A percentile compares a stretch with the other conserved stretches of the same genome.
These are phyloP conservation scores for Colletotrichum orbiculare DNA, from an alignment of 2,329 filamentous ascomycete species.

Conservation along the genomic window DNA sequence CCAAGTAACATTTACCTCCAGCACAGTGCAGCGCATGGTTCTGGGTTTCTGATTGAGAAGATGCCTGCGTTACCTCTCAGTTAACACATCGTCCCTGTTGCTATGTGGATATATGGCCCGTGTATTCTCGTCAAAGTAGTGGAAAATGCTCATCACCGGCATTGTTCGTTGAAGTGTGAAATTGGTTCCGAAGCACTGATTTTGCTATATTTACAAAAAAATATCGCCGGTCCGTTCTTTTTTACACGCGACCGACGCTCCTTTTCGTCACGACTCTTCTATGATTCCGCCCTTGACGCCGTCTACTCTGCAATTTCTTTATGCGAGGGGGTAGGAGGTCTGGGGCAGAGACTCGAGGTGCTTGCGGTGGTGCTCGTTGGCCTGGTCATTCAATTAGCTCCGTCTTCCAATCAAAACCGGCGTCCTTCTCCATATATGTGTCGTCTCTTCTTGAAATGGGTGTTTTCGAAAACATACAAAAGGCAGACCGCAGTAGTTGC, in stretches of 20 bases:
- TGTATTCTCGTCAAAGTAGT: too few relatives aligned
- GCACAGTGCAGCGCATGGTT: too few relatives aligned
- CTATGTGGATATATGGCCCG: too few relatives aligned
- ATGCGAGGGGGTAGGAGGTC: constrained; percentile 83
- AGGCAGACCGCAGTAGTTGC: constrained; percentile 93
- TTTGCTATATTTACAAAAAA: constrained; percentile 38
- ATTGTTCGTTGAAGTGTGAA: constrained; percentile 8
- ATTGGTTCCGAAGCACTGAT: constrained; percentile 28
- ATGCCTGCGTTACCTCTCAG: too few relatives aligned
- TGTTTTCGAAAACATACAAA: constrained; percentile 74
- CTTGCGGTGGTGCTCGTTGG: constrained; percentile 87
- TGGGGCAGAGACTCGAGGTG: constrained; percentile 84
- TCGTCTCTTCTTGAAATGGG: neutral
- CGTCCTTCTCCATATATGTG: too few relatives aligned
- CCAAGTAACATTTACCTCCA: too few relatives aligned
- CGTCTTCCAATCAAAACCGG: too few relatives aligned
- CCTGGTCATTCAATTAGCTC: constrained; percentile 61
- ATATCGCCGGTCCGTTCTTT: constrained; percentile 21
- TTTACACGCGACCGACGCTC: constrained; percentile 1
- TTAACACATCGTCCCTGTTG: too few relatives aligned
- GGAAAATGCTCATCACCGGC: neutral
- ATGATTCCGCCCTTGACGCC: neutral
- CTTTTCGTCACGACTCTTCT: neutral
- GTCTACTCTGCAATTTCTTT: constrained; percentile 37
- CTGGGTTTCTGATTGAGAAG: too few relatives aligned